Evolutionary conservation across 2,329 filamentous ascomycete species (phyloP), one percentile per base, ranked within the genome.

Genomic region (Aspergillus cejpii): DNA sequence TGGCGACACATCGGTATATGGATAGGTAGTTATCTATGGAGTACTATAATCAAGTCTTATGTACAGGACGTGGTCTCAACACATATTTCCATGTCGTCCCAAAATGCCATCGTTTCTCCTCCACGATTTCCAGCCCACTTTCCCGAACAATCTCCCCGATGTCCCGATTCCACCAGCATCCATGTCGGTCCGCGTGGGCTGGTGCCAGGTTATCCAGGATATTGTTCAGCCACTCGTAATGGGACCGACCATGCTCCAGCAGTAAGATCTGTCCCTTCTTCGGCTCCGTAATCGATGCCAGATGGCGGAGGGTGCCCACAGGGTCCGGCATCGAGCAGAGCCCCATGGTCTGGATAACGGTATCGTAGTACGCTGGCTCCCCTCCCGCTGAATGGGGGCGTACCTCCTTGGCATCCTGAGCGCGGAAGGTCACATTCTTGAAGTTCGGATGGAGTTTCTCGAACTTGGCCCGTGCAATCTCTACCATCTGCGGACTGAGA

Each of bases 151-250:
- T 68, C 43, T 64, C 59, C 26, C 69, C 71, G 37, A 76, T 73
- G 63, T 76, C 73, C 29, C 71, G 65, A 57, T 76, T 76, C 66
- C 69, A 74, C 73, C 73, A 76, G 55, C 73, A 76, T 12, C 73
- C 73, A 60, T 74, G 71, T n/a, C 66, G 61, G 50, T 73, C 62
- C 26, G 73, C 73, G 59, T 75, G 73, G 29, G 65, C 61, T 3
- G 70, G 61, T 2, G 73, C 73, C 44, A 70, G 55, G 39, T 69
- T 70, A 52, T 75, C 73, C 44, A 76, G 55, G 10, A 74, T 60
- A 3, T 58, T 56, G 57, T 76, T 75, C 50, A 75, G 28, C 69
- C 71, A 74, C 19, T 54, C 59, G 48, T 73, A 73, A 45, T 70
- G 49, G 20, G 71, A 72, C 24, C 71, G 62, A 12, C 73, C 73